phyloP scores from a whole-genome alignment of 805 yeast genomes.

The Komagataella pastoris region DNA sequence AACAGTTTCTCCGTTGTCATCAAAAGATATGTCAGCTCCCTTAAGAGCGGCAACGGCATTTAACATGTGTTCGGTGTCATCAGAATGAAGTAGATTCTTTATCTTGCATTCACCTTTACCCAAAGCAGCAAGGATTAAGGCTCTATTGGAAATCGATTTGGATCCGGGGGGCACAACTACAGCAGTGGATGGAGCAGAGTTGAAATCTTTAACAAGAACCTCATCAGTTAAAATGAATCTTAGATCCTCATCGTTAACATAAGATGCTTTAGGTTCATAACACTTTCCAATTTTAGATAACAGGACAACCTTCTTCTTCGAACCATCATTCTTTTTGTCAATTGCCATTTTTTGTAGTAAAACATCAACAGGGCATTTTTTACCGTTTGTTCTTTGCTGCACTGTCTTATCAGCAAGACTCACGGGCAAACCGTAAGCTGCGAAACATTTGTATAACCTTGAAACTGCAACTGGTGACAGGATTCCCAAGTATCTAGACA shows the following conservation, averaged over 20 bases:
- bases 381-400: constrained; percentile 52
- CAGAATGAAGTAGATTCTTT: constrained; percentile 84
- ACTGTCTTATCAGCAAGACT: constrained; percentile 63
- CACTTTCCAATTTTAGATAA: constrained; percentile 81
- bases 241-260: constrained; percentile 69
- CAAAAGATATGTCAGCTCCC: constrained; percentile 75
- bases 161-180: constrained; percentile 88
- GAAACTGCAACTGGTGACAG: constrained; percentile 91
- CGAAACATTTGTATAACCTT: constrained; percentile 67
- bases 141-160: constrained; percentile 92
- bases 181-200: constrained; percentile 20
- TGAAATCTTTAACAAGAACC: constrained; percentile 49
- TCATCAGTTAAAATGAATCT: constrained; percentile 78
- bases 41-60: constrained; percentile 67
- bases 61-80: constrained; percentile 92
- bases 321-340: constrained; percentile 93
- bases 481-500: constrained; percentile 83
- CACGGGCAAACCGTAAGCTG: constrained; percentile 79
- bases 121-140: constrained; percentile 82
- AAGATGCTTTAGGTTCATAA: constrained; percentile 77
- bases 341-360: constrained; percentile 81
- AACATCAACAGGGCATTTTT: constrained; percentile 62
- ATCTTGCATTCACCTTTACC: constrained; percentile 77
- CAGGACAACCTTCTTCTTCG: constrained; percentile 76
- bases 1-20: constrained; percentile 82